Percentiles rank a stretch among this genome's conserved stretches.
These are phyloP conservation scores for Claviceps sp. DNA, from an alignment of 2,329 filamentous ascomycete genomes.

Conservation along the genomic window DNA sequence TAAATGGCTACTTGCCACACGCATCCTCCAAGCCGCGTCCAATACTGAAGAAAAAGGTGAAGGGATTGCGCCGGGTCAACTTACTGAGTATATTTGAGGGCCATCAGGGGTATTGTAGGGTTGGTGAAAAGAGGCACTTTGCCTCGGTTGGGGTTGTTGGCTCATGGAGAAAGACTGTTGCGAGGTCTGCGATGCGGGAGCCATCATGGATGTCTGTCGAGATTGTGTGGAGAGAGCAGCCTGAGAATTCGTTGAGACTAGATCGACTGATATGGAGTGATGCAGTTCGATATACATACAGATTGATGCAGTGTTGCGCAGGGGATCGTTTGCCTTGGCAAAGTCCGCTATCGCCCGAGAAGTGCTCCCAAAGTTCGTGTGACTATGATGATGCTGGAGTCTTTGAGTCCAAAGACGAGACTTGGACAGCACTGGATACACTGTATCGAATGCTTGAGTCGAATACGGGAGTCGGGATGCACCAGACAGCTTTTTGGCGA, in stretches of 20 bases:
- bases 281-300: too few relatives aligned
- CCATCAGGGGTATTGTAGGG: constrained; percentile 25
- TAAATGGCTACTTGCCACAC: not conserved
- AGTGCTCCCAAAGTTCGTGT: not conserved
- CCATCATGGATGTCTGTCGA: constrained; percentile 12
- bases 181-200: constrained; percentile 36
- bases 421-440: not conserved
- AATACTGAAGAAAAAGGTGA: not conserved
- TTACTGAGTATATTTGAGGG: constrained; percentile 50
- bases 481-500: constrained; percentile 2
- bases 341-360: not conserved
- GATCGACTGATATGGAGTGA: too few relatives aligned
- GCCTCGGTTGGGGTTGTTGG: constrained; percentile 34
- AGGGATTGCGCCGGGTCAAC: constrained; percentile 9
- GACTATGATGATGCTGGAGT: too few relatives aligned
- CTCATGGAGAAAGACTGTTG: constrained; percentile 46
- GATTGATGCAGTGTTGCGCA: not conserved
- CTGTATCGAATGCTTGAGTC: not conserved
- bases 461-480: not conserved
- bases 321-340: not conserved
- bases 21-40: too few relatives aligned
- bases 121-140: constrained; percentile 24
- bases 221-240: not conserved
- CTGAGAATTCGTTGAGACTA: not conserved
- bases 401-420: not conserved